Evolutionary conservation across 345 rosid species (phyloP), one percentile per base, ranked within the genome.

Genomic region (Microcos paniculata): DNA sequence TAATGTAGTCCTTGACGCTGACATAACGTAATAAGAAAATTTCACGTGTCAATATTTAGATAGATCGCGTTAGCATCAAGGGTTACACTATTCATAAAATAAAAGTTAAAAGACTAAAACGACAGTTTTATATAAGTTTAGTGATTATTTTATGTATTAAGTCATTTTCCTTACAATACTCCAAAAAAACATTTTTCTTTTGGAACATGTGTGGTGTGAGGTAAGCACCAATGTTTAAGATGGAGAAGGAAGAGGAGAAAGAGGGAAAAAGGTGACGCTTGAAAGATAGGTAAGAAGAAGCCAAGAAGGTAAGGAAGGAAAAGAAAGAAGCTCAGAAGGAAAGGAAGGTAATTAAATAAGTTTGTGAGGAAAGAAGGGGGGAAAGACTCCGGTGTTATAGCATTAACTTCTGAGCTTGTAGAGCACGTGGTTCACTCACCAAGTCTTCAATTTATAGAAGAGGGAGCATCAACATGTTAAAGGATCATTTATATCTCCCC

Each of bases 371-470:
- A 19, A n/a, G 57, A 53, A 53, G n/a, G 2, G 10, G 2, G 26
- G 18, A 3, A 23, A 6, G 21, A n/a, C n/a, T n/a, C n/a, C n/a
- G n/a, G n/a, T n/a, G n/a, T n/a, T n/a, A n/a, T n/a, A n/a, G n/a
- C n/a, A n/a, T n/a, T n/a, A n/a, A n/a, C n/a, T n/a, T n/a, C n/a
- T n/a, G n/a, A n/a, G n/a, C n/a, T n/a, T n/a, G n/a, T 65, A 73
- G 58, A 66, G 52, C 52, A 62, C 45, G 78, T 69, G 78, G 5
- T 11, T 55, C 31, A 46, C 62, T 48, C 18, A 16, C 38, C 18
- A 45, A 19, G 21, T n/a, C 19, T 46, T 35, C 19, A 35, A 5
- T 43, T 21, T 33, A 42, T 62, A 15, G 42, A 70, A 49, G 8
- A 26, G n/a, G n/a, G 78, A 35, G 40, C 6, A 7, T n/a, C 5